Evolutionary conservation across 108 stramenopile genomes (phyloP), one percentile per base, ranked within the genome.

Genomic region (Ochromonas danica): DNA sequence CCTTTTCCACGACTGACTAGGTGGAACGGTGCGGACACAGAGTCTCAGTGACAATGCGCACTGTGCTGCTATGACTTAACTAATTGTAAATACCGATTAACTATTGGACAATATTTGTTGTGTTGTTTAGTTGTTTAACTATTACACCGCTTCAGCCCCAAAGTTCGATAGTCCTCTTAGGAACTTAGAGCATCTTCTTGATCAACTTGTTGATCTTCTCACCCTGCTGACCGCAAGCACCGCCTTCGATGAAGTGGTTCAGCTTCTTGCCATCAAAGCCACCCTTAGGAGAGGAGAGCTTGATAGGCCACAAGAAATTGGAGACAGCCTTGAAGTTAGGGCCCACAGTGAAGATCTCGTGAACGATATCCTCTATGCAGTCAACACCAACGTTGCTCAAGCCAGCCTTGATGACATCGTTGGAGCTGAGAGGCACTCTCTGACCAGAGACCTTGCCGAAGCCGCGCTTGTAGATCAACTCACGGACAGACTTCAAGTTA

Each of bases 251-350:
- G 88, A 94, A 98, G 93, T 98, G 97, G 65, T 95, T 90, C 51
- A 97, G 86, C 93, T 98, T 99, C 87, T 95, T 96, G 93, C 93
- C 94, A 14, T 22, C 14, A 93, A 96, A 97, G 84, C 98, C 98
- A 62, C 97, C 97, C 63, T 85, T 92, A 57, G 98, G 97, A 81
- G 89, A 90, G 79, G 95, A 94, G 27, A 99, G 92, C 95, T 99
- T 99, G 93, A 98, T 94, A 39, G 98, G 96, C 98, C 98, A 99
- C 84, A 99, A 91, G 89, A 99, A 99, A 95, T 99, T 99, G 90
- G 93, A 94, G 82, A 94, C 97, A 81, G 92, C 84, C 94, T 97
- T 97, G 93, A 99, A 99, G 91, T 96, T 80, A 63, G 97, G 96
- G 74, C 98, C 98, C 60, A 95, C 94, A 41, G 97, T 97, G 96